phyloP scores from a whole-genome alignment of 331 rosid genomes.

The Pyrus hybrid region DNA sequence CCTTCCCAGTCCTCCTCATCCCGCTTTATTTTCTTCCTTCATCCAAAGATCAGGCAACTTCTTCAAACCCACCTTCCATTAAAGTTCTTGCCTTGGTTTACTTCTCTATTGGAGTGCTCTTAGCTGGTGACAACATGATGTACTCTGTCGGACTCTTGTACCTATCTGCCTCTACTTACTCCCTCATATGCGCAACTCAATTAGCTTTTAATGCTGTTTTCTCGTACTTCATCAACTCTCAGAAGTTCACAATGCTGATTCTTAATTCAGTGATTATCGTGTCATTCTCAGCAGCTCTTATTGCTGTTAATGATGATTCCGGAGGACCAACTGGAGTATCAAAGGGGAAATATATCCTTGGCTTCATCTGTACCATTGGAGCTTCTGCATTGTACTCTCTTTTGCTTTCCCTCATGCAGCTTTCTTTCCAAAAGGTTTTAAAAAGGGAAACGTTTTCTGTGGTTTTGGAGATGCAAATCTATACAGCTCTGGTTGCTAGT shows the following conservation, averaged over 20 bases:
- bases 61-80: conserved; percentile 22
- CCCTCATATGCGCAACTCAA: conserved; percentile 65
- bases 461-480: conserved; percentile 70
- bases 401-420: conserved; percentile 55
- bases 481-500: conserved; percentile 46
- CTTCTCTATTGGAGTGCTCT: conserved; percentile 38
- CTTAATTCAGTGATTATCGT: conserved; percentile 51
- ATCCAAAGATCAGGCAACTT: conserved; percentile 4
- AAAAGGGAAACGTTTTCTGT: conserved; percentile 53
- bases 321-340: conserved; percentile 29
- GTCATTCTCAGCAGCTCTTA: conserved; percentile 46
- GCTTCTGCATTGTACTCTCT: conserved; percentile 66
- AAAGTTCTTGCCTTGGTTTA: conserved; percentile 26
- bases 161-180: conserved; percentile 64
- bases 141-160: conserved; percentile 52
- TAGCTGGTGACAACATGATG: conserved; percentile 48
- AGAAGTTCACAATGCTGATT: conserved; percentile 47
- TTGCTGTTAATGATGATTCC: conserved; percentile 48
- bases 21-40: conserved; percentile 40
- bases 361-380: conserved; percentile 36
- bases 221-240: conserved; percentile 58
- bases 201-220: conserved; percentile 64
- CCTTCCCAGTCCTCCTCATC: conserved; percentile 51
- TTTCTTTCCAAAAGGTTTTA: conserved; percentile 45
- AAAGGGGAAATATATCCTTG: conserved; percentile 21